Conservation (phyloP, 2,329 filamentous ascomycete genomes). For the Tolypocladium nubicola region DNA sequence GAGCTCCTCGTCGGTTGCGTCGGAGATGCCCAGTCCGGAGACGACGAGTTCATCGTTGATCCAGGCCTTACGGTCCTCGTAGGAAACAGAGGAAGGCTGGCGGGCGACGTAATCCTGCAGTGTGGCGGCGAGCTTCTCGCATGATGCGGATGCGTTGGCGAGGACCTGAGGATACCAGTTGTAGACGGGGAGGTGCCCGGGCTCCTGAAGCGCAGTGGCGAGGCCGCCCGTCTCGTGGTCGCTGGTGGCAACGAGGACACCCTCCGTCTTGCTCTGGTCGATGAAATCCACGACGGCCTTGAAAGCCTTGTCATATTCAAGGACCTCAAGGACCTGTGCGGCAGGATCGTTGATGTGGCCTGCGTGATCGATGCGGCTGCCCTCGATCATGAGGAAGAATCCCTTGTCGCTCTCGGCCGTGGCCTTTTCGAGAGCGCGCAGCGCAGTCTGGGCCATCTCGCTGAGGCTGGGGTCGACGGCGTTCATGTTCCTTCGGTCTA, state of each 20-base stretch:
- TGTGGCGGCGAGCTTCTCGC: conserved; percentile 56
- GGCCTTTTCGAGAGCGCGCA: conserved; percentile 68
- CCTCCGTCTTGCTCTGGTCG: conserved; percentile 59
- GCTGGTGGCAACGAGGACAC: conserved; percentile 78
- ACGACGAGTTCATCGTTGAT: conserved; percentile 58
- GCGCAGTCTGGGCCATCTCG: conserved; percentile 80
- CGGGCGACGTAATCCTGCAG: conserved; percentile 49
- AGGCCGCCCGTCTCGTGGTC: conserved; percentile 96
- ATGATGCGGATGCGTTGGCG: conserved; percentile 64
- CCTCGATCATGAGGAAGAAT: conserved; percentile 98
- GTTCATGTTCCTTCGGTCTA: conserved; percentile 72
- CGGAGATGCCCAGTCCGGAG: conserved; percentile 63
- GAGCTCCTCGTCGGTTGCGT: conserved; percentile 64
- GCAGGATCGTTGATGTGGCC: conserved; percentile 78
- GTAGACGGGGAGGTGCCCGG: conserved; percentile 43
- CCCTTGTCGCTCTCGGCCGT: conserved; percentile 79
- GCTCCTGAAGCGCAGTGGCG: conserved; percentile 60
- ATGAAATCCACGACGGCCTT: conserved; percentile 77
- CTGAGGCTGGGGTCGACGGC: conserved; percentile 79
- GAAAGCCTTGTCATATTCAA: conserved; percentile 90
- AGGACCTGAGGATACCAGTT: conserved; percentile 77
- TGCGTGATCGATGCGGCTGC: conserved; percentile 90
- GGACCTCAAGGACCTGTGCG: conserved; percentile 79
- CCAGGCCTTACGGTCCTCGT: conserved; percentile 45
- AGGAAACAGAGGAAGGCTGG: conserved; percentile 16